Base-by-base conservation (phyloP, 177 flowering plant species). In the Vitis hybrid region DNA sequence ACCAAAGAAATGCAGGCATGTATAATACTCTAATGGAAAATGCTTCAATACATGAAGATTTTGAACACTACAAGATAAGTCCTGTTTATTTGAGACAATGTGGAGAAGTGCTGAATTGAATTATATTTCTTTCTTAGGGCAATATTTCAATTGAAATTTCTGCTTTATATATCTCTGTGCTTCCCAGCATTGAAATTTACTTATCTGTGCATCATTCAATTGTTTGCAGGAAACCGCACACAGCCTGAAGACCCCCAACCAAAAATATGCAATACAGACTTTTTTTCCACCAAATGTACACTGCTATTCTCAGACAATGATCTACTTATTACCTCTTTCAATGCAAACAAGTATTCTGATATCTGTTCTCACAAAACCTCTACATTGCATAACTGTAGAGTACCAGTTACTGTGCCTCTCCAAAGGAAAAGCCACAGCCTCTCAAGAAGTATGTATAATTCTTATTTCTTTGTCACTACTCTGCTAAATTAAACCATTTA, bases 1-100 rank as follows among this genome's bases (percentile, higher is more conserved):
- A 70, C 75, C 67, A 85, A 81, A 75, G 89, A 90, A 77, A 73
- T 90, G 62, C 85, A 89, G 94, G 93, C 75, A 80, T 60, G 69
- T 69, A 22, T 56, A 14, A n/a, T 53, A 64, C 33, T 45, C 11
- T 29, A 48, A 31, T 58, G 60, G n/a, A 61, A 13, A 59, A 13
- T 61, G 55, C 18, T 60, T n/a, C 10, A 60, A 33, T 10, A 56
- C 52, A 10, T 45, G 52, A 10, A 39, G 31, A 12, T 4, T 2
- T 33, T 68, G 11, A 14, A 51, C 21, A 15, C 51, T n/a, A 12
- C 29, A 31, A 16, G 9, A 49, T 33, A 55, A n/a, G 13, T n/a
- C 48, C 14, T 5, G 3, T 49, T 67, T 67, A 12, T 16, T 21
- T 45, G 11, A 33, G 58, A 51, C 14, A 8, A n/a, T 10, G 19